A percentile compares a stretch with the other conserved stretches of the same genome.
Evolutionary conservation across 495 filamentous ascomycete genomes (phyloP).

Genomic region (Penicillium samsonianum): DNA sequence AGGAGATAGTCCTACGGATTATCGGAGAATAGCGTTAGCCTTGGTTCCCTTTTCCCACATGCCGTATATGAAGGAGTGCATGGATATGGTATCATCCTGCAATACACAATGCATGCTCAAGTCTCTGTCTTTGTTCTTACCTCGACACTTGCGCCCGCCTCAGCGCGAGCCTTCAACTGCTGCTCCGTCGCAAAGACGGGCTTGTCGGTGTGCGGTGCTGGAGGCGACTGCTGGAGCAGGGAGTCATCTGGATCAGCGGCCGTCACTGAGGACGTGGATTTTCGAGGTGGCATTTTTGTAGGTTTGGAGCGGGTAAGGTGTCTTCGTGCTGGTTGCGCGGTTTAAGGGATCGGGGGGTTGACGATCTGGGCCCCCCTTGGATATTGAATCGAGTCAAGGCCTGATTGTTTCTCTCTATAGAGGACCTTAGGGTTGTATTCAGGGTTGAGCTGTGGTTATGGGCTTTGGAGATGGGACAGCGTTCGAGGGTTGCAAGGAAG

Average conservation of each 20-base stretch:
- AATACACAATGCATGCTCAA: background rate
- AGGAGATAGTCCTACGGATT: constrained; percentile 78
- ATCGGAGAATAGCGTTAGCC: constrained; percentile 4
- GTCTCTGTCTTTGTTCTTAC: constrained; percentile 24
- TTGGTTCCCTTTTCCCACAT: background rate
- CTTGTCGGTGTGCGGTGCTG: constrained; percentile 26
- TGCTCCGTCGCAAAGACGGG: constrained; percentile 48
- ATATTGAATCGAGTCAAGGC: background rate
- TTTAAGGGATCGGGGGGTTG: constrained; percentile 4
- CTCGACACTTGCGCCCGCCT: constrained; percentile 46
- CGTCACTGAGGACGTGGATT: constrained; percentile 38
- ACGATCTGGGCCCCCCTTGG: background rate
- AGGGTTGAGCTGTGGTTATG: background rate
- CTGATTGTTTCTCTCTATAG: background rate
- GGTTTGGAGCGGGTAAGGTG: background rate
- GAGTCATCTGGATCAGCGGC: constrained; percentile 31
- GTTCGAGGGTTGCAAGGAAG: constrained; percentile 13
- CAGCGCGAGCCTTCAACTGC: constrained; percentile 47
- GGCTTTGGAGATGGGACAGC: background rate
- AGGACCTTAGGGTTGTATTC: background rate
- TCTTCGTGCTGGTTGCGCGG: background rate
- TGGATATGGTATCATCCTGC: background rate
- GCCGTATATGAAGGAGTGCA: too few species aligned
- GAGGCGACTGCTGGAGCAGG: constrained; percentile 19
- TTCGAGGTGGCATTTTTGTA: constrained; percentile 38